Evolutionary conservation across 176 grass and related monocot genomes (phyloP).

Genomic region (Oryza meridionalis): DNA sequence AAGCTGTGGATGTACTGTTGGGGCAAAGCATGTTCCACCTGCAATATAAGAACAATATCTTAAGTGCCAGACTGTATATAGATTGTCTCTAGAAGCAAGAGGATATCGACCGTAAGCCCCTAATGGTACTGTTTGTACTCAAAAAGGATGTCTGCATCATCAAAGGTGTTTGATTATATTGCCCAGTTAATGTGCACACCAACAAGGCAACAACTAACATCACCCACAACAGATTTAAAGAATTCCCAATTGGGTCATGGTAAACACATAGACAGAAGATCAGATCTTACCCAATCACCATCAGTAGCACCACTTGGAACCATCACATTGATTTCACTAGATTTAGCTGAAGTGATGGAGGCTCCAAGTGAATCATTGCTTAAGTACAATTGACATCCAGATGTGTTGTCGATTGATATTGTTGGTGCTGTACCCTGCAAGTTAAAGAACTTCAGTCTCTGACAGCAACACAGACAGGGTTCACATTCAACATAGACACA

Average conservation of each 20-base stretch:
- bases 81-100: not conserved
- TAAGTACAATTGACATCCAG: slow-evolving; percentile 93
- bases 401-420: slow-evolving; percentile 94
- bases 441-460: slow-evolving; percentile 19
- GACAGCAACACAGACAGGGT: not conserved
- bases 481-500: not conserved
- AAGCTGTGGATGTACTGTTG: slow-evolving; percentile 84
- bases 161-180: not conserved
- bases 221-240: no score
- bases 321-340: slow-evolving; percentile 96
- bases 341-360: slow-evolving; percentile 96
- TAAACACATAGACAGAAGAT: not conserved
- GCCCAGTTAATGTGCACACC: not conserved
- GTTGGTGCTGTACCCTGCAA: slow-evolving; percentile 84
- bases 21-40: slow-evolving; percentile 90
- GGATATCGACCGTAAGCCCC: not conserved
- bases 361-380: slow-evolving; percentile 74
- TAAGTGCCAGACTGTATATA: not conserved
- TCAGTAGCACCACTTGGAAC: slow-evolving; percentile 63
- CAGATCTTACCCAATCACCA: slow-evolving; percentile 79
- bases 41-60: slow-evolving; percentile 15
- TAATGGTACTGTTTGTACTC: not conserved
- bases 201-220: not conserved
- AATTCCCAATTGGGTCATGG: not conserved
- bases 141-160: not conserved